Conservation (phyloP, 257 asterid species). For the Solanum virginianum region DNA sequence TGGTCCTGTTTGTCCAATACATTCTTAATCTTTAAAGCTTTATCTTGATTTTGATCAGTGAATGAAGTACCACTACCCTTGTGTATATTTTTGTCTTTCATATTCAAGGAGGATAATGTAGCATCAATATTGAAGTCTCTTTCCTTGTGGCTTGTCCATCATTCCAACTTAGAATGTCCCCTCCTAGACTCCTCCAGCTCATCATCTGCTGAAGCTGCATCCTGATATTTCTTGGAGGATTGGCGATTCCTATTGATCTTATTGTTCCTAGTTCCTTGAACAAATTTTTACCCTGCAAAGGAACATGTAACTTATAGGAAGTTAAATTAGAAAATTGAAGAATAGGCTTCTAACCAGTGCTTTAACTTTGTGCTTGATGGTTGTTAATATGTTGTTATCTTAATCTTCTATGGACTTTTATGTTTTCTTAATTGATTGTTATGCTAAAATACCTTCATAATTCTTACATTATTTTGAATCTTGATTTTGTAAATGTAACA, state of each 20-base stretch:
- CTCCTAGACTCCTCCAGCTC: conserved; percentile 40
- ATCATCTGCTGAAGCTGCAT: conserved; percentile 56
- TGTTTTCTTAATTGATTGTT: no score
- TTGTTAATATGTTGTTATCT: no score
- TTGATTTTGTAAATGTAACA: no score
- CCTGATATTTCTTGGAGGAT: conserved; percentile 33
- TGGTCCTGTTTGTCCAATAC: no score
- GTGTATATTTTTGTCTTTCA: conserved; percentile 20
- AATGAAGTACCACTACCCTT: conserved; percentile 16
- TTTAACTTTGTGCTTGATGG: no score
- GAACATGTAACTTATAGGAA: background rate
- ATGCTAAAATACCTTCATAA: no score
- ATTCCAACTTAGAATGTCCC: conserved; percentile 82
- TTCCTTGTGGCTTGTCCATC: conserved; percentile 90
- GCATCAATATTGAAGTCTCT: conserved; percentile 35
- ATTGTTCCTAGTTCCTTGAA: conserved; percentile 28
- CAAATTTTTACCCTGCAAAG: conserved; percentile 13
- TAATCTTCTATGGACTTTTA: no score
- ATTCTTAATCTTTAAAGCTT: conserved; percentile 13
- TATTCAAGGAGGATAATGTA: conserved; percentile 25
- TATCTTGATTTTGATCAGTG: conserved; percentile 17
- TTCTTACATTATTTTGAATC: no score
- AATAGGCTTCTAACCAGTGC: background rate
- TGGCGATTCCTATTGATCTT: conserved; percentile 26
- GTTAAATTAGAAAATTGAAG: background rate